Evolutionary conservation across 1,284 basidiomycete genomes (phyloP).

Genomic region (Trichosporon sp.): DNA sequence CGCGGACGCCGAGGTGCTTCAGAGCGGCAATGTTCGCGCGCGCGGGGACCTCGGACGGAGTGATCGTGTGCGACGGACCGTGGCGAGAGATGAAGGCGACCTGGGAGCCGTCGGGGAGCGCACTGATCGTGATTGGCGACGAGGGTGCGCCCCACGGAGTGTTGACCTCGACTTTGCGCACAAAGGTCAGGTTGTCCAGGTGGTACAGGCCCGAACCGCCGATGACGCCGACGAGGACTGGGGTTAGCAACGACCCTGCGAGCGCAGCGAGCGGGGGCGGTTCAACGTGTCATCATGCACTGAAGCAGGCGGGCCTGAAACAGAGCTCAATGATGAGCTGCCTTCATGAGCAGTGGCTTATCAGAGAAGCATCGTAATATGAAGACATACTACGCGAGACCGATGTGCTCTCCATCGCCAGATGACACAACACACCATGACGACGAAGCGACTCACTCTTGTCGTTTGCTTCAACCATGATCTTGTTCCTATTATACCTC

Average conservation of each 20-base stretch:
- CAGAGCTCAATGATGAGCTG: too few relatives aligned
- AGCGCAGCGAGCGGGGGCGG: background rate
- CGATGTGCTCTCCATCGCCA: too few relatives aligned
- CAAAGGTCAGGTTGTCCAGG: constrained; percentile 74
- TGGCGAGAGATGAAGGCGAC: constrained; percentile 92
- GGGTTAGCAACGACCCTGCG: background rate
- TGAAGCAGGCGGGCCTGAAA: too few relatives aligned
- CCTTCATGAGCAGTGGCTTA: too few relatives aligned
- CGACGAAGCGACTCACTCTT: background rate
- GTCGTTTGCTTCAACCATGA: background rate
- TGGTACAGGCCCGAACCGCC: constrained; percentile 83
- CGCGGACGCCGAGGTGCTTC: constrained; percentile 83
- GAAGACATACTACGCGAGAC: too few relatives aligned
- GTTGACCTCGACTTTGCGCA: constrained; percentile 57
- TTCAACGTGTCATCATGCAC: too few relatives aligned
- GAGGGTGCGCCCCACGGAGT: constrained; percentile 91
- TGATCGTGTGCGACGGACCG: constrained; percentile 65
- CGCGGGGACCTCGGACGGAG: constrained; percentile 70
- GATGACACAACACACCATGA: too few relatives aligned
- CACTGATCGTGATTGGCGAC: constrained; percentile 81
- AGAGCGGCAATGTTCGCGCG: constrained; percentile 94
- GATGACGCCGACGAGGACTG: constrained; percentile 75
- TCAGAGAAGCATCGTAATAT: too few relatives aligned
- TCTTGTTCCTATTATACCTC: background rate
- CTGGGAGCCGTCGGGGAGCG: constrained; percentile 67